Percentiles rank a stretch among this genome's conserved stretches.
Conservation (phyloP, 2,329 filamentous ascomycete species). For the Claviceps arundinis region DNA sequence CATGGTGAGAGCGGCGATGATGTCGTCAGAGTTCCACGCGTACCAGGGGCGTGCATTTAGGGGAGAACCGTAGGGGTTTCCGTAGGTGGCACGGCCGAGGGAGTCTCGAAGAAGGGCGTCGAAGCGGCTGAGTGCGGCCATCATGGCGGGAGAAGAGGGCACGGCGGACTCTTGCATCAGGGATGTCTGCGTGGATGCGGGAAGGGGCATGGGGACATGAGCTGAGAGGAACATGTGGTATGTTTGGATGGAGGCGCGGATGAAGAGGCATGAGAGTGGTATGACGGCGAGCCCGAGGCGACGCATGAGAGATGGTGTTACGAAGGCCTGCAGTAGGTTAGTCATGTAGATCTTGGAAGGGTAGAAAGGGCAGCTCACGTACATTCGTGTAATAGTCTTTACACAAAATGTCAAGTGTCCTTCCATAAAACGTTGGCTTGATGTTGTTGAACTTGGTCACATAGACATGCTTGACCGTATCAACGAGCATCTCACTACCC, state of each 20-base stretch:
- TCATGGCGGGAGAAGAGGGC: constrained; percentile 58
- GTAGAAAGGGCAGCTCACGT: constrained; percentile 17
- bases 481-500: constrained; percentile 91
- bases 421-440: constrained; percentile 75
- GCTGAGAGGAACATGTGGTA: constrained; percentile 97
- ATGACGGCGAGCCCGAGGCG: constrained; percentile 84
- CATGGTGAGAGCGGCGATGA: constrained; percentile 69
- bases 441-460: constrained; percentile 98
- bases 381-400: constrained; percentile 97
- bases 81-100: constrained; percentile 61
- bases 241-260: constrained; percentile 85
- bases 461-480: constrained; percentile 94
- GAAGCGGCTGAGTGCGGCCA: constrained; percentile 65
- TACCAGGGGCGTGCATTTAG: constrained; percentile 31
- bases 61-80: constrained; percentile 31
- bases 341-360: neutral
- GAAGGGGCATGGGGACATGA: constrained; percentile 62
- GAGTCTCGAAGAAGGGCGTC: constrained; percentile 65
- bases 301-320: constrained; percentile 77
- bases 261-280: constrained; percentile 86
- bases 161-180: constrained; percentile 49
- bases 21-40: constrained; percentile 54
- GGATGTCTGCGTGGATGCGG: constrained; percentile 51
- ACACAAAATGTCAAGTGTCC: constrained; percentile 83
- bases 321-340: constrained; percentile 52